A percentile compares a stretch with the other conserved stretches of the same genome.
Conservation (phyloP, 2,329 filamentous ascomycete genomes). For the Clarireedia hainanense region DNA sequence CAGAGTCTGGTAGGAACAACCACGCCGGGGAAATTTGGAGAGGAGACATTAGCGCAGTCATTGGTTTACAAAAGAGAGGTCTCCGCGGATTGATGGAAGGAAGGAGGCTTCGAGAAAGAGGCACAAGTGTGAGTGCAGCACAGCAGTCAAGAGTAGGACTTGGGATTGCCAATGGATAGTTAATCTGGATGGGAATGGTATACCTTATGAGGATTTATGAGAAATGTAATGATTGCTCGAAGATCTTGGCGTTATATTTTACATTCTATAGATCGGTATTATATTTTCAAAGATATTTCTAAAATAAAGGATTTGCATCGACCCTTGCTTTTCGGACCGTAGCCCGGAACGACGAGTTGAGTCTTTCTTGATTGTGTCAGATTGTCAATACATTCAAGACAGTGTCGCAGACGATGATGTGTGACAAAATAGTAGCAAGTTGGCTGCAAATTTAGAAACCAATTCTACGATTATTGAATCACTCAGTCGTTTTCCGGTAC, state of each 20-base stretch:
- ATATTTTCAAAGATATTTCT: background rate
- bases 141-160: constrained; percentile 39
- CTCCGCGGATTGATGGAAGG: constrained; percentile 92
- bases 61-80: constrained; percentile 90
- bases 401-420: no score
- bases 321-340: background rate
- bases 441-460: no score
- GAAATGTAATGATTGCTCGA: constrained; percentile 7
- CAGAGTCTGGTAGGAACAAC: constrained; percentile 32
- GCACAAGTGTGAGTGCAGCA: constrained; percentile 33
- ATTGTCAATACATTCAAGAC: no score
- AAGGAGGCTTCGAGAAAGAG: constrained; percentile 70
- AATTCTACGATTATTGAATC: no score
- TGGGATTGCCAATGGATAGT: constrained; percentile 37
- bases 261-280: background rate
- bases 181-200: background rate
- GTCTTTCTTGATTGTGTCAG: no score
- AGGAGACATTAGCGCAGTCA: constrained; percentile 77
- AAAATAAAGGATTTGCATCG: no score
- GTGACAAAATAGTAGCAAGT: no score
- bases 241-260: constrained; percentile 4
- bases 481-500: no score
- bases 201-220: constrained; percentile 10
- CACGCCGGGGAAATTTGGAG: constrained; percentile 63
- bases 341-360: no score